These are phyloP conservation scores for Wickerhamomyces rabaulensis DNA, from an alignment of 805 yeast genomes.

Conservation along the genomic window DNA sequence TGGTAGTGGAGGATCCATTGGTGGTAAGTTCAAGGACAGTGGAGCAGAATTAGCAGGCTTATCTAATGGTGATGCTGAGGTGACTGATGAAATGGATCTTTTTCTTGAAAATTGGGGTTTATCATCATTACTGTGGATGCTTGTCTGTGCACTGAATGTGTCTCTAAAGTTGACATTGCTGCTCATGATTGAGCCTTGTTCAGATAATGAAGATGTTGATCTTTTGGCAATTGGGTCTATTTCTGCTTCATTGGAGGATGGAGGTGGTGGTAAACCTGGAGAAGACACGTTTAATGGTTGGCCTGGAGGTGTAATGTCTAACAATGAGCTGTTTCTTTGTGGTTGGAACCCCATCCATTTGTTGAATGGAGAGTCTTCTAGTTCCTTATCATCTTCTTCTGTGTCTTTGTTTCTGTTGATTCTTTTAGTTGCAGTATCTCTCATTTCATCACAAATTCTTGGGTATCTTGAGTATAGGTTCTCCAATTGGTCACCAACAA, in stretches of 20 bases:
- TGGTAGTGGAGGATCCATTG: slow-evolving; percentile 34
- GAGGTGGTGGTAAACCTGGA: not conserved
- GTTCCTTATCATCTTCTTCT: slow-evolving; percentile 7
- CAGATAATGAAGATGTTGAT: slow-evolving; percentile 7
- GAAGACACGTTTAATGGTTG: not conserved
- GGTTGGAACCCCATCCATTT: slow-evolving; percentile 22
- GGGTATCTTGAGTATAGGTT: slow-evolving; percentile 56
- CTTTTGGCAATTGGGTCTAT: slow-evolving; percentile 3
- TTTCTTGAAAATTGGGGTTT: slow-evolving; percentile 9
- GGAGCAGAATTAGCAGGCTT: slow-evolving; percentile 8
- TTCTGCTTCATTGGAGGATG: not conserved
- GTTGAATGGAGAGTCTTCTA: slow-evolving; percentile 16
- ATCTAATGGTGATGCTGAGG: slow-evolving; percentile 9
- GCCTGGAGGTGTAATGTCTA: not conserved
- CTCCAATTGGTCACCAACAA: slow-evolving; percentile 50
- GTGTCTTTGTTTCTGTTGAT: slow-evolving; percentile 25
- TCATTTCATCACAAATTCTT: slow-evolving; percentile 51
- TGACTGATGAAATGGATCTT: slow-evolving; percentile 9
- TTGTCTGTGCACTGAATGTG: not conserved
- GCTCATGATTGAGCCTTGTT: not conserved
- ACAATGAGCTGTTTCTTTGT: slow-evolving; percentile 4
- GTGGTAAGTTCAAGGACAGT: slow-evolving; percentile 29
- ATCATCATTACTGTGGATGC: slow-evolving; percentile 1
- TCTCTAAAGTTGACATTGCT: slow-evolving; percentile 1
- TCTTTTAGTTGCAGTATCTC: slow-evolving; percentile 53